Conservation (phyloP, 192 early-diverging fungal genomes). For the Pilobolus umbonatus region DNA sequence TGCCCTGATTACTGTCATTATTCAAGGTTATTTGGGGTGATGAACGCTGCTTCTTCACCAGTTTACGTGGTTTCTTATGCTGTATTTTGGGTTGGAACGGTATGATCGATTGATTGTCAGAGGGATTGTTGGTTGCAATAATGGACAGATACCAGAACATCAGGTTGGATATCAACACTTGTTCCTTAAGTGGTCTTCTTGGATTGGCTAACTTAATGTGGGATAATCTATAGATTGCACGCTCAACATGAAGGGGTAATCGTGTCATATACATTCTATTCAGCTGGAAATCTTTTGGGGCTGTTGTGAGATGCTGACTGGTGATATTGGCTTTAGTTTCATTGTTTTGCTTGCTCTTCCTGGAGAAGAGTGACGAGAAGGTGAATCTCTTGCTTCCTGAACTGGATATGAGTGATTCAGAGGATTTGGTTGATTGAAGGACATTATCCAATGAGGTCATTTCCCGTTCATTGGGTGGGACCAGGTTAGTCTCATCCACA, state of each 20-base stretch:
- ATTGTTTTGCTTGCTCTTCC: conserved; percentile 24
- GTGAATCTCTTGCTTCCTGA: not conserved
- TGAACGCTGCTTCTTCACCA: conserved; percentile 9
- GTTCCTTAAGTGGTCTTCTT: conserved; percentile 63
- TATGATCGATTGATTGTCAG: conserved; percentile 21
- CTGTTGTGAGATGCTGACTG: conserved; percentile 1
- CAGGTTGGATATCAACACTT: conserved; percentile 73
- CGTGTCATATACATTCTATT: conserved; percentile 34
- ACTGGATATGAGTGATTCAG: not conserved
- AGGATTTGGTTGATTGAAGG: conserved; percentile 6
- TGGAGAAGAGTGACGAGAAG: conserved; percentile 14
- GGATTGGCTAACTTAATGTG: conserved; percentile 73
- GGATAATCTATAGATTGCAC: conserved; percentile 69
- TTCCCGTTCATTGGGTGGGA: not conserved
- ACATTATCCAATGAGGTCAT: too few species aligned
- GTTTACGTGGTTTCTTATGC: conserved; percentile 20
- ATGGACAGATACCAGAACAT: conserved; percentile 80
- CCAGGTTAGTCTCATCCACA: not conserved
- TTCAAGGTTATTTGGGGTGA: not conserved
- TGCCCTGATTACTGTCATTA: not conserved
- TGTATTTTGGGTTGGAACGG: conserved; percentile 40
- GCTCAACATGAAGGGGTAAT: conserved; percentile 71
- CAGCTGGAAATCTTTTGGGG: conserved; percentile 23
- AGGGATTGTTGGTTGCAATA: conserved; percentile 22
- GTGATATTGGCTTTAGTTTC: conserved; percentile 38